Conservation (phyloP, 2,329 filamentous ascomycete species). For the Talaromyces marneffei region DNA sequence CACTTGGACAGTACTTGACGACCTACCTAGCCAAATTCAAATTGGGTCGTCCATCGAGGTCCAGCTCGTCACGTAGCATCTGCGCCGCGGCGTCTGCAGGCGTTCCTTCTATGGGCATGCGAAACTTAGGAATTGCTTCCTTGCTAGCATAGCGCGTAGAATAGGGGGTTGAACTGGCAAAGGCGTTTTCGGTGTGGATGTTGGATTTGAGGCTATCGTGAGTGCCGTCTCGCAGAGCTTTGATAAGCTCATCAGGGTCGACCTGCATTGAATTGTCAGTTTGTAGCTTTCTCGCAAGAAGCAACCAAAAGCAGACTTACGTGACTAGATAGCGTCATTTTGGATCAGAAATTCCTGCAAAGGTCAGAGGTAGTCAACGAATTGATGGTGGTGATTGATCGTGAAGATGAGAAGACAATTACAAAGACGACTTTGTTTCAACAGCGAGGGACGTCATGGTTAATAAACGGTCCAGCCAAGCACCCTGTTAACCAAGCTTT, state of each 20-base stretch:
- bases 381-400: too few relatives aligned
- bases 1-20: background rate
- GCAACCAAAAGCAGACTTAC: background rate
- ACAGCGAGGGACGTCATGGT: background rate
- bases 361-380: background rate
- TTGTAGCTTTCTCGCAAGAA: background rate
- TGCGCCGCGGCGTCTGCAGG: conserved; percentile 56
- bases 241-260: conserved; percentile 25
- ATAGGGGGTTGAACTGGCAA: conserved; percentile 26
- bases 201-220: conserved; percentile 23
- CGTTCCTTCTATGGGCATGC: conserved; percentile 27
- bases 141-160: conserved; percentile 29
- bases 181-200: conserved; percentile 23
- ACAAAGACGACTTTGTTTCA: background rate
- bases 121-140: conserved; percentile 30
- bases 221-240: conserved; percentile 20
- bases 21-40: conserved; percentile 57
- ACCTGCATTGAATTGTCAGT: conserved; percentile 16
- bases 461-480: background rate
- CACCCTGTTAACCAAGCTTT: background rate
- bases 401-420: background rate
- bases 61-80: conserved; percentile 57
- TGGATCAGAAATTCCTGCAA: background rate
- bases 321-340: conserved; percentile 7
- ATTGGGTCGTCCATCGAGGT: conserved; percentile 61